Conservation (phyloP, 805 yeast species). For the Lipomyces chichibuensis region DNA sequence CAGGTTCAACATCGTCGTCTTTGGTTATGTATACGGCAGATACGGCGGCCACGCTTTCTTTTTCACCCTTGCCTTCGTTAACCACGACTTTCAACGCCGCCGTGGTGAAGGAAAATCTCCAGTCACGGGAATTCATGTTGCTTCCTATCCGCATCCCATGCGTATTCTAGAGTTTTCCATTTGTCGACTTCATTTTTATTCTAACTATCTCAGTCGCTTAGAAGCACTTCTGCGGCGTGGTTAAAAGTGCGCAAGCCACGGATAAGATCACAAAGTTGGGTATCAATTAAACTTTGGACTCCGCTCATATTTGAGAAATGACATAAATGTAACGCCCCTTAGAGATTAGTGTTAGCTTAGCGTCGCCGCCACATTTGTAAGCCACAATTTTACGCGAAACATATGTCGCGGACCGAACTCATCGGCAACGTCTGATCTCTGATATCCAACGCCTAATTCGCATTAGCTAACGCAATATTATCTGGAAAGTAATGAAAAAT, state of each 20-base stretch:
- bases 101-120: slow-evolving; percentile 9
- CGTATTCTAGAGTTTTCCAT: neutral
- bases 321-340: no score
- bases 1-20: slow-evolving; percentile 13
- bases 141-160: neutral
- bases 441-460: neutral
- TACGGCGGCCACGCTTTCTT: slow-evolving; percentile 11
- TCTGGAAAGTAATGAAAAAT: neutral
- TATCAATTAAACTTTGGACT: no score
- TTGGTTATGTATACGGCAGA: slow-evolving; percentile 20
- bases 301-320: no score
- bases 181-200: neutral
- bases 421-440: neutral
- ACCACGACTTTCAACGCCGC: slow-evolving; percentile 15
- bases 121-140: neutral
- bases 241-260: no score
- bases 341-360: neutral
- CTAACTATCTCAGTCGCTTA: no score
- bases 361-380: slow-evolving; percentile 9
- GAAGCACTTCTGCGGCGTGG: no score
- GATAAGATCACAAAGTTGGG: no score
- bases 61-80: neutral
- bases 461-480: neutral
- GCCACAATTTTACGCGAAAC: neutral
- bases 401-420: neutral